Evolutionary conservation across 805 yeast species (phyloP), one percentile per base, ranked within the genome.

Genomic region (Yarrowia sp.): DNA sequence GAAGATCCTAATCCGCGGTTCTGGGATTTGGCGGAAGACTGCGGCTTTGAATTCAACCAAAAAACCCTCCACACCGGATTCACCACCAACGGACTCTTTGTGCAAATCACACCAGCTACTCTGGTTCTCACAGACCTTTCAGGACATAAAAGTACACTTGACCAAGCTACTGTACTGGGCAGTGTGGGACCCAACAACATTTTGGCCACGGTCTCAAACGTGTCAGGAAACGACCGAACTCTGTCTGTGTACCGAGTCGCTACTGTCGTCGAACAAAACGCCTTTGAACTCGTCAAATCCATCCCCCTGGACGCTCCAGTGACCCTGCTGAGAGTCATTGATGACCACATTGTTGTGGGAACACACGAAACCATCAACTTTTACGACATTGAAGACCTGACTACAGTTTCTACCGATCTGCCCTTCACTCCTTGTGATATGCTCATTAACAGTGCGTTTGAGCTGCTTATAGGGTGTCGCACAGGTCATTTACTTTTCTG

Each of bases 31-130:
- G 40, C 38, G 2, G 51, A 41, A 22, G 40, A 58, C 5, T 58
- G 63, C 14, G 63, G 63, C 8, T 58, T 58, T 32, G 63, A 58
- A 43, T 58, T 58, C 40, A 5, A 16, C 11, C 41, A 58, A 16
- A 32, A 40, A 16, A 58, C 63, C 9, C 21, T 58, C 9, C 32
- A 28, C 14, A 28, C 51, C 3, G 63, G 63, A n/a, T 58, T 58
- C 32, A 26, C 49, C 32, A 9, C 21, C 7, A 32, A 19, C 9
- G 63, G 63, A 0, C 22, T 28, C 12, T 58, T 58, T 30, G 51
- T 58, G 3, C 63, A 58, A 22, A 33, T 58, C 8, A 30, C 41
- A 12, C 63, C 63, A 4, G 5, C 10, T 1, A 11, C n/a, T 16
- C 28, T 58, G 16, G 41, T 30, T 6, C 16, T 58, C 14, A 58